A percentile compares a stretch with the other conserved stretches of the same genome.
Conservation (phyloP, 1,284 basidiomycete genomes). For the Fomitiporia mediterranea region DNA sequence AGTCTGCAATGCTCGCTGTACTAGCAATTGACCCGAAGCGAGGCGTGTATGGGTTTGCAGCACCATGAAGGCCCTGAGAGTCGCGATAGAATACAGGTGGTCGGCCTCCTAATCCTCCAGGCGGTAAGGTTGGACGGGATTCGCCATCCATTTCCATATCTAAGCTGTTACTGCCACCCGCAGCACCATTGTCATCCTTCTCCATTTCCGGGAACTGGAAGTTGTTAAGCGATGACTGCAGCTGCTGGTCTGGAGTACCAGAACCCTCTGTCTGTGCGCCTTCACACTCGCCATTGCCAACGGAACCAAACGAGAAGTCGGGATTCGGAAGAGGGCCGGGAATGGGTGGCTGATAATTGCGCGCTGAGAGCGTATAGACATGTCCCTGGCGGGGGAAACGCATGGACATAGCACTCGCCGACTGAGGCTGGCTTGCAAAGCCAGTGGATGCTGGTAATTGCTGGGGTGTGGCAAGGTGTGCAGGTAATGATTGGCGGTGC, state of each 20-base stretch:
- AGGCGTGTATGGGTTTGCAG: constrained; percentile 38
- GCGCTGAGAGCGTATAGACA: constrained; percentile 45
- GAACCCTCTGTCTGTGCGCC: constrained; percentile 33
- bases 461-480: constrained; percentile 25
- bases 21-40: constrained; percentile 59
- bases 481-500: constrained; percentile 43
- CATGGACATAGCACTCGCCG: constrained; percentile 15
- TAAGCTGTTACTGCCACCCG: not conserved
- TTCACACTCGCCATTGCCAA: constrained; percentile 23
- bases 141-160: constrained; percentile 12
- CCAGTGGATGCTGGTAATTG: not conserved
- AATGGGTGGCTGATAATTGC: constrained; percentile 48
- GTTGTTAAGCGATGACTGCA: constrained; percentile 4
- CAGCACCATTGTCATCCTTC: constrained; percentile 5
- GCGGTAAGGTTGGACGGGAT: not conserved
- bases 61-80: constrained; percentile 1
- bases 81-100: constrained; percentile 10
- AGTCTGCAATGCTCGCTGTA: constrained; percentile 40
- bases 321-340: constrained; percentile 68
- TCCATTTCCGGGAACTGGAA: constrained; percentile 12
- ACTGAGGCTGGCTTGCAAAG: constrained; percentile 1
- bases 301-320: constrained; percentile 62
- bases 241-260: constrained; percentile 24
- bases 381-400: constrained; percentile 39
- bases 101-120: not conserved